Evolutionary conservation across 2,329 filamentous ascomycete genomes (phyloP).

Genomic region (Verticillium isaacii): DNA sequence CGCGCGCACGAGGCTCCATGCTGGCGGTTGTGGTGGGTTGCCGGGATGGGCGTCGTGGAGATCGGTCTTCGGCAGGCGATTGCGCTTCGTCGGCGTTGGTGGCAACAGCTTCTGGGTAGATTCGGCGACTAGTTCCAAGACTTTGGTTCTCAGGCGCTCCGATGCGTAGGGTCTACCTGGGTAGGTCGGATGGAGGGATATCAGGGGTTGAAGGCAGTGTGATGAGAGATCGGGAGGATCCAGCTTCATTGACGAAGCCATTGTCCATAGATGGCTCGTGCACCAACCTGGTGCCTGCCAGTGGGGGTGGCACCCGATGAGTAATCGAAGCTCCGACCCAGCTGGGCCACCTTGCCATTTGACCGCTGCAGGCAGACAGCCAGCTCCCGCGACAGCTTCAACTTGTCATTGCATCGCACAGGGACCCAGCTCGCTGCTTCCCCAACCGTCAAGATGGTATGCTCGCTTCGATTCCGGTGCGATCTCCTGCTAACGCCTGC

Average conservation of each 20-base stretch:
- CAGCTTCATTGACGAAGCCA: not conserved
- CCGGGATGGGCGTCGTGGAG: not conserved
- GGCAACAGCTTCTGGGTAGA: not conserved
- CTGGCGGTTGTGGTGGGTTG: conserved; percentile 21
- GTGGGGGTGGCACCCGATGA: not conserved
- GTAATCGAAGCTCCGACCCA: not conserved
- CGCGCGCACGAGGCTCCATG: conserved; percentile 73
- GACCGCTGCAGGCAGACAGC: not conserved
- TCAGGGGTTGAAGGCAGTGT: not conserved
- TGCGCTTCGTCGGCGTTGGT: not conserved
- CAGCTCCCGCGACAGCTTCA: not conserved
- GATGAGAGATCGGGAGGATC: not conserved
- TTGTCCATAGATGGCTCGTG: not conserved
- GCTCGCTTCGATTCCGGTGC: not conserved
- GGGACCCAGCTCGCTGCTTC: not conserved
- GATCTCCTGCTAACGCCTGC: conserved; percentile 3
- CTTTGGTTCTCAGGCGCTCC: not conserved
- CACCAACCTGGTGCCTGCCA: not conserved
- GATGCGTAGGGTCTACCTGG: not conserved
- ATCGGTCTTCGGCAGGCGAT: not conserved
- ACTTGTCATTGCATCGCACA: not conserved
- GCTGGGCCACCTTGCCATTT: not conserved
- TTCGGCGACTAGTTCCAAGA: not conserved
- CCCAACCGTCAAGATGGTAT: conserved; percentile 18
- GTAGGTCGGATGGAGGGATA: not conserved